A percentile compares a stretch with the other conserved stretches of the same genome.
phyloP scores from a whole-genome alignment of 768 basidiomycete genomes.

The Leccinum olivaceopallidum region DNA sequence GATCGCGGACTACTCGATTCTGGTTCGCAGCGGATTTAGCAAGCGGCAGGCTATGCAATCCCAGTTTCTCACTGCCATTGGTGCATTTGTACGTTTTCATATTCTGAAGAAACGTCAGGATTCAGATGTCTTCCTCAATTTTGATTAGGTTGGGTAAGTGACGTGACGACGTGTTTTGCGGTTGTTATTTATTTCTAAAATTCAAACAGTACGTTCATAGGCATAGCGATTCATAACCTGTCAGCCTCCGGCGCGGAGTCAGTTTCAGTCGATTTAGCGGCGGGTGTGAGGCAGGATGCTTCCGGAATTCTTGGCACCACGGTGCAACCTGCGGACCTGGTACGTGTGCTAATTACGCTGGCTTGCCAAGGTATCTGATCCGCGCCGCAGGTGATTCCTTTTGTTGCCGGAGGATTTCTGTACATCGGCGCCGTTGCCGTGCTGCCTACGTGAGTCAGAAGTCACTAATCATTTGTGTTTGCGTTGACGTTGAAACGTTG shows the following conservation, averaged over 20 bases:
- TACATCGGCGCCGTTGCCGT: slow-evolving; percentile 94
- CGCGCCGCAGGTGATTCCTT: slow-evolving; percentile 71
- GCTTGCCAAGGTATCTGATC: slow-evolving; percentile 16
- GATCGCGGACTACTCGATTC: slow-evolving; percentile 96
- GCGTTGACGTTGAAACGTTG: background rate
- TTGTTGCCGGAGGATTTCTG: slow-evolving; percentile 88
- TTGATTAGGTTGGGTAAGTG: slow-evolving; percentile 38
- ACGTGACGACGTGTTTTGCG: slow-evolving; percentile 2
- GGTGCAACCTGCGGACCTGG: slow-evolving; percentile 75
- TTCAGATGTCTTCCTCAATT: slow-evolving; percentile 22
- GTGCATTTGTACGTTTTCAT: slow-evolving; percentile 70
- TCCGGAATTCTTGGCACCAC: slow-evolving; percentile 84
- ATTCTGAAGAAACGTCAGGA: slow-evolving; percentile 7
- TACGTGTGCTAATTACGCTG: slow-evolving; percentile 40
- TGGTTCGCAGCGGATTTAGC: slow-evolving; percentile 86
- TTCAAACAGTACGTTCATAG: slow-evolving; percentile 72
- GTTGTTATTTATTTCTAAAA: slow-evolving; percentile 8
- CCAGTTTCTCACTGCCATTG: slow-evolving; percentile 89
- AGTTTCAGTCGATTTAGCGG: slow-evolving; percentile 61
- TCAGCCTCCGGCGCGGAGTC: slow-evolving; percentile 49
- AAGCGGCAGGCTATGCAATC: slow-evolving; percentile 92
- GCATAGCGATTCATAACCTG: slow-evolving; percentile 80
- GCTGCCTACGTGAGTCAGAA: slow-evolving; percentile 72
- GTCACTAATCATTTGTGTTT: slow-evolving; percentile 3
- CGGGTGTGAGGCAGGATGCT: slow-evolving; percentile 75